A percentile compares a stretch with the other conserved stretches of the same genome.
These are phyloP conservation scores for Coemansia interrupta DNA, from an alignment of 192 early-diverging fungal genomes.

Conservation along the genomic window DNA sequence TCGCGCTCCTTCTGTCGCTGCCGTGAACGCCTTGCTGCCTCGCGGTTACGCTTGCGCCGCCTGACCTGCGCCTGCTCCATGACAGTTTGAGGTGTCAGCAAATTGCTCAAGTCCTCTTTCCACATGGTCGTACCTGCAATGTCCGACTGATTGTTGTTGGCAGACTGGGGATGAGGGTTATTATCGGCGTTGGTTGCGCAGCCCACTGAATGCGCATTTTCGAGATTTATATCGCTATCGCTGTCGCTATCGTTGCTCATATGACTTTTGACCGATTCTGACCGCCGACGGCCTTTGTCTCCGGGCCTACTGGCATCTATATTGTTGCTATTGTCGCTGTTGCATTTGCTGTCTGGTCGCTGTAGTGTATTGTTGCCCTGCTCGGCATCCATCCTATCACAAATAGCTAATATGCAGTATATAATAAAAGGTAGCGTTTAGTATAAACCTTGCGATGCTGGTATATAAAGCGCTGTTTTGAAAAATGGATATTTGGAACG, in stretches of 20 bases:
- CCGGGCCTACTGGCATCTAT: neutral
- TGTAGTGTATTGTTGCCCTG: neutral
- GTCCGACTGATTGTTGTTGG: no score
- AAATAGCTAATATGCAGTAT: neutral
- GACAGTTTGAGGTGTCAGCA: constrained; percentile 37
- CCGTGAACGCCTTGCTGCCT: constrained; percentile 43
- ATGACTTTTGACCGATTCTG: neutral
- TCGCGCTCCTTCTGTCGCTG: constrained; percentile 37
- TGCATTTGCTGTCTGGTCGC: neutral
- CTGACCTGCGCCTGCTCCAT: constrained; percentile 31
- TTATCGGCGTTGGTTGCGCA: neutral
- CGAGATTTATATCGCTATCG: constrained; percentile 12
- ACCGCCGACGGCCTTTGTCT: neutral
- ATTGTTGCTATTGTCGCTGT: neutral
- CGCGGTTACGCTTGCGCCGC: constrained; percentile 41
- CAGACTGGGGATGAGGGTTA: neutral
- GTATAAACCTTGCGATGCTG: no score
- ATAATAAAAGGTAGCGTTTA: no score
- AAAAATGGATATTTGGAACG: no score
- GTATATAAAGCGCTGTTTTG: no score
- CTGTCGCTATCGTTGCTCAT: constrained; percentile 11
- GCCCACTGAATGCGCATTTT: neutral
- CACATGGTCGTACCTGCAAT: constrained; percentile 9
- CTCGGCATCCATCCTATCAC: constrained; percentile 8
- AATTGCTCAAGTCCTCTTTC: constrained; percentile 32